These are phyloP conservation scores for Phaeosphaeriaceae sp. DNA, from an alignment of 2,329 filamentous ascomycete genomes.

Conservation along the genomic window DNA sequence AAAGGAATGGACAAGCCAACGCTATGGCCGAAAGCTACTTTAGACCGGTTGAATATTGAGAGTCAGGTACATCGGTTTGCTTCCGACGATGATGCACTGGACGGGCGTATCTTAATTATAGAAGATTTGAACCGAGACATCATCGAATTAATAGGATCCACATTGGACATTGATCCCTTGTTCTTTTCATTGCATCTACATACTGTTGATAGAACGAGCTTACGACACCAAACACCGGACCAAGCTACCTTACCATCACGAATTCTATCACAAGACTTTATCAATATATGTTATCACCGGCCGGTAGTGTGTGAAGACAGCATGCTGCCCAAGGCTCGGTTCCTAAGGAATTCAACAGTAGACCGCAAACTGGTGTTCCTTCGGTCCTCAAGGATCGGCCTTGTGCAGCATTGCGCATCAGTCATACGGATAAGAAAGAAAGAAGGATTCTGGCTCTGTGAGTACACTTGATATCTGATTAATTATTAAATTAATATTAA, in stretches of 20 bases:
- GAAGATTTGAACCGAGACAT: conserved; percentile 54
- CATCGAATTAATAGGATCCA: conserved; percentile 49
- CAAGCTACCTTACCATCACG: conserved; percentile 24
- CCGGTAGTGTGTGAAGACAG: conserved; percentile 4
- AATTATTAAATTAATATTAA: background rate
- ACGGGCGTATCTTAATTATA: conserved; percentile 36
- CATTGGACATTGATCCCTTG: conserved; percentile 51
- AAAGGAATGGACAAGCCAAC: conserved; percentile 1
- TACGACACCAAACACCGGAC: conserved; percentile 15
- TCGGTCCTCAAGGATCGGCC: conserved; percentile 14
- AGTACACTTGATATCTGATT: background rate
- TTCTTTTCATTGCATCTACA: conserved; percentile 54
- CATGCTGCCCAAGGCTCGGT: background rate
- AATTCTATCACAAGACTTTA: conserved; percentile 2
- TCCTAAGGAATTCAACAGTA: too few relatives aligned
- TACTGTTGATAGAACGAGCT: conserved; percentile 2
- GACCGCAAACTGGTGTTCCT: conserved; percentile 18
- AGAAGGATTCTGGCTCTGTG: conserved; percentile 16
- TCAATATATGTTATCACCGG: conserved; percentile 22
- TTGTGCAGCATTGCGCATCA: conserved; percentile 21
- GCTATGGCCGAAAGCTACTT: background rate
- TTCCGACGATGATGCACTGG: conserved; percentile 1
- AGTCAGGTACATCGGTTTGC: background rate
- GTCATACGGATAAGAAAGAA: conserved; percentile 7
- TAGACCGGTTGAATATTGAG: background rate